Evolutionary conservation across 2,329 filamentous ascomycete species (phyloP).

Genomic region (Exophiala sideris): DNA sequence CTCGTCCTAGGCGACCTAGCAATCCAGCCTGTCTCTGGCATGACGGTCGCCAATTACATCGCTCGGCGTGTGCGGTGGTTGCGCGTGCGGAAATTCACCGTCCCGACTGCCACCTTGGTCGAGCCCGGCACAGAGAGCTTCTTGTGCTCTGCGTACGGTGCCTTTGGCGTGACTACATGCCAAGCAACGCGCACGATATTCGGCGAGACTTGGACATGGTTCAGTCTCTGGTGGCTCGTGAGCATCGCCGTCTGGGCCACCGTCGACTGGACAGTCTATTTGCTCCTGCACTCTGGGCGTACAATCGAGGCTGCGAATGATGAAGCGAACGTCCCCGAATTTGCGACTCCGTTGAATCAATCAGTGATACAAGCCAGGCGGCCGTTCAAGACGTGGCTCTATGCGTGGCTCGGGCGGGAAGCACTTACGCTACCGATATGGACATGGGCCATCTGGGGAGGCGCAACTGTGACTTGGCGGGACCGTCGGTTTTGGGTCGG

Average conservation of each 20-base stretch:
- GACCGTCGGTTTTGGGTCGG: constrained; percentile 78
- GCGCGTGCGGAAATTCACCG: constrained; percentile 90
- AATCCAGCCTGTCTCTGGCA: constrained; percentile 82
- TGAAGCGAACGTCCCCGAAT: constrained; percentile 64
- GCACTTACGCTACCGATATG: constrained; percentile 81
- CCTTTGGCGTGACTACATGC: constrained; percentile 73
- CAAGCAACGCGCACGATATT: constrained; percentile 51
- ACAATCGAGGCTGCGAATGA: constrained; percentile 53
- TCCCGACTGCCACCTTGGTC: constrained; percentile 80
- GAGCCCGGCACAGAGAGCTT: constrained; percentile 91
- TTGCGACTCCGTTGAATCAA: constrained; percentile 51
- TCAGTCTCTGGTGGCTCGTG: constrained; percentile 62
- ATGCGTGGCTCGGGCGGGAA: constrained; percentile 83
- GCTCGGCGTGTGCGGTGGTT: constrained; percentile 84
- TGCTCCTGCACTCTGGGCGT: constrained; percentile 67
- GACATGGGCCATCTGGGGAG: constrained; percentile 85
- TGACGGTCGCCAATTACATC: constrained; percentile 73
- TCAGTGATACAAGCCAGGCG: constrained; percentile 33
- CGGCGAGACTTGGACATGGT: constrained; percentile 64
- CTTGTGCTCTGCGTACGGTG: constrained; percentile 74
- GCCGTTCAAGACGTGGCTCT: constrained; percentile 66
- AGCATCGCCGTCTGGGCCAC: constrained; percentile 69
- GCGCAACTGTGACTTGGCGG: constrained; percentile 81
- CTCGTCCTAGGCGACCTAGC: constrained; percentile 82
- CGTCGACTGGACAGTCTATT: constrained; percentile 71